These are phyloP conservation scores for Piloderma croceum DNA, from an alignment of 768 basidiomycete species.

Conservation along the genomic window DNA sequence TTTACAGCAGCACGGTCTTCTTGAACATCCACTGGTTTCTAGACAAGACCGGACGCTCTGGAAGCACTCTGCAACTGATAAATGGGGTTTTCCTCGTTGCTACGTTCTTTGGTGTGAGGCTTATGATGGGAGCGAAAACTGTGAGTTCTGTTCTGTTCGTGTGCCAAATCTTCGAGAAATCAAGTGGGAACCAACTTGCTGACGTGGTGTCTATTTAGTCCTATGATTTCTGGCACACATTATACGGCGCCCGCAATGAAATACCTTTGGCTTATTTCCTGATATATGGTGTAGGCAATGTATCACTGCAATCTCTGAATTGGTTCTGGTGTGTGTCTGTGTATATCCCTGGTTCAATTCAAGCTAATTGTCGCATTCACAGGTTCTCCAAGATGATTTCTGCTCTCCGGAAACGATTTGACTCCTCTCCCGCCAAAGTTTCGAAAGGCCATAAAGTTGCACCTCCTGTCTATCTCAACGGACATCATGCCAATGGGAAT, in stretches of 20 bases:
- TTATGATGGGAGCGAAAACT: conserved; percentile 62
- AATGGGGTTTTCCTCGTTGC: conserved; percentile 66
- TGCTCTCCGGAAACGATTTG: conserved; percentile 60
- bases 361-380: background rate
- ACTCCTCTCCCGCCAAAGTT: too few species aligned
- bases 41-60: conserved; percentile 72
- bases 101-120: conserved; percentile 64
- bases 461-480: too few species aligned
- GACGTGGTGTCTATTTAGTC: conserved; percentile 38
- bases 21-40: conserved; percentile 87
- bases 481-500: conserved; percentile 15
- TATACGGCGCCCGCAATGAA: conserved; percentile 48
- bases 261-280: conserved; percentile 47
- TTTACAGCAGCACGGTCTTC: conserved; percentile 70
- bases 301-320: conserved; percentile 68
- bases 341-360: background rate
- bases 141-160: conserved; percentile 33
- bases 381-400: conserved; percentile 76
- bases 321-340: conserved; percentile 62
- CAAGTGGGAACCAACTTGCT: conserved; percentile 1
- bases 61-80: conserved; percentile 57
- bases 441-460: too few species aligned
- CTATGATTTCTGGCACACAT: conserved; percentile 55
- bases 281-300: conserved; percentile 53
- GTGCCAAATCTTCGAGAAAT: background rate